Evolutionary conservation across 2,329 filamentous ascomycete species (phyloP), one percentile per base, ranked within the genome.

Genomic region (Colletotrichum sp.): DNA sequence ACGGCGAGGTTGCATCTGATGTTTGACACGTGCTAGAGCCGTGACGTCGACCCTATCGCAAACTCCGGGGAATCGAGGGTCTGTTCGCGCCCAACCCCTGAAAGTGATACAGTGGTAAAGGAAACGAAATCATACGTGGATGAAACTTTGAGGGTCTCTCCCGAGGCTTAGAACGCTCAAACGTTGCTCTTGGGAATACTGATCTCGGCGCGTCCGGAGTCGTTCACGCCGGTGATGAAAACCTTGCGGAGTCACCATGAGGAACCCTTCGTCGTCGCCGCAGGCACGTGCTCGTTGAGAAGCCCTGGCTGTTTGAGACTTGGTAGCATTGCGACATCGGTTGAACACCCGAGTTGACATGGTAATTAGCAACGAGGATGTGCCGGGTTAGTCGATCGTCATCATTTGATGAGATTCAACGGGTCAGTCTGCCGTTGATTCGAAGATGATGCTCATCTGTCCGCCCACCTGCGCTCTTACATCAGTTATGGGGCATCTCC

Each of bases 21-120:
- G 56, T 52, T 75, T 68, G 64, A 65, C 73, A 75, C 56, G 73
- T 73, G 73, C 64, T 32, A 34, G 34, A 68, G 43, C 64, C 67
- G 55, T 67, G 70, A 73, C 73, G 56, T 73, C 27, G 56, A 28
- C 55, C 34, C 27, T n/a, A 25, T 39, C 27, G 55, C 36, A 16
- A 43, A 30, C 27, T 71, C 73, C 32, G 69, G 62, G 64, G 68
- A 62, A 71, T 71, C 10, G 39, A 25, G 32, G 67, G 34, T 70
- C 67, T 74, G 67, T 74, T 74, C 72, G 60, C 61, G 55, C n/a
- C 32, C 52, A 52, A 61, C 64, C 48, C 71, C 52, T 66, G 52
- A 66, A 32, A 55, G 61, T 62, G 27, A 56, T 39, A 13, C 28
- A 43, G 43, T 67, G 18, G 48, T 28, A 56, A 34, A 73, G 62